A percentile compares a stretch with the other conserved stretches of the same genome.
These are phyloP conservation scores for Solanum bukasovii DNA, from an alignment of 257 asterid genomes.

Conservation along the genomic window DNA sequence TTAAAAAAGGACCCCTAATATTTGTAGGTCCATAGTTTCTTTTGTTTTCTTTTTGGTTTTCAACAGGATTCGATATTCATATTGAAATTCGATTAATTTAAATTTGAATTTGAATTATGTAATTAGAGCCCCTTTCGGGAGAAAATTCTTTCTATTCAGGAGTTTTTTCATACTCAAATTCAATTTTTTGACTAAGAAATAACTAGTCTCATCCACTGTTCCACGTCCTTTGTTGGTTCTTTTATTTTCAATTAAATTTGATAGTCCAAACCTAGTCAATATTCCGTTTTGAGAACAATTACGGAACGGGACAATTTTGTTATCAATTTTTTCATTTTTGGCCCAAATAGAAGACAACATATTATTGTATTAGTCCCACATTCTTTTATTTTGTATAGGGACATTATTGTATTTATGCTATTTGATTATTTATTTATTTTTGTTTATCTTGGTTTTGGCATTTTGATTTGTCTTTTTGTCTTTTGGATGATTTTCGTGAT, in stretches of 20 bases:
- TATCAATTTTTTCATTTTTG: not conserved
- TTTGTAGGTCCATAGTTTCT: not conserved
- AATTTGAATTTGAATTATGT: accelerated
- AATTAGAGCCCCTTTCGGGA: not conserved
- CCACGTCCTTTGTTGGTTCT: not conserved
- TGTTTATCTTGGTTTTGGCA: not conserved
- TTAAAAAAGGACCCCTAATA: conserved; percentile 8
- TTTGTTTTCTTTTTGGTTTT: not conserved
- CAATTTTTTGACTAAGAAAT: no score
- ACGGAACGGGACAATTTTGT: not conserved
- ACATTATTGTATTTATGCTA: not conserved
- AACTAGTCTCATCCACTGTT: no score
- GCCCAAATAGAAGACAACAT: not conserved
- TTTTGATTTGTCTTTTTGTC: not conserved
- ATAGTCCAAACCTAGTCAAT: conserved; percentile 7
- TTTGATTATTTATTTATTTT: not conserved
- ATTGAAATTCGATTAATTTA: accelerated
- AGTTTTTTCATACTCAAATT: no score
- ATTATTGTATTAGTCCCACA: not conserved
- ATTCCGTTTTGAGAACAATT: conserved; percentile 11
- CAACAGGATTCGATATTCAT: not conserved
- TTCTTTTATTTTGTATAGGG: not conserved
- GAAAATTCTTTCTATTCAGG: not conserved
- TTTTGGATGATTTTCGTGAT: not conserved
- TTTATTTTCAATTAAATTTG: not conserved